Evolutionary conservation across 768 basidiomycete species (phyloP), one percentile per base, ranked within the genome.

Genomic region (Ephemerocybe angulata): DNA sequence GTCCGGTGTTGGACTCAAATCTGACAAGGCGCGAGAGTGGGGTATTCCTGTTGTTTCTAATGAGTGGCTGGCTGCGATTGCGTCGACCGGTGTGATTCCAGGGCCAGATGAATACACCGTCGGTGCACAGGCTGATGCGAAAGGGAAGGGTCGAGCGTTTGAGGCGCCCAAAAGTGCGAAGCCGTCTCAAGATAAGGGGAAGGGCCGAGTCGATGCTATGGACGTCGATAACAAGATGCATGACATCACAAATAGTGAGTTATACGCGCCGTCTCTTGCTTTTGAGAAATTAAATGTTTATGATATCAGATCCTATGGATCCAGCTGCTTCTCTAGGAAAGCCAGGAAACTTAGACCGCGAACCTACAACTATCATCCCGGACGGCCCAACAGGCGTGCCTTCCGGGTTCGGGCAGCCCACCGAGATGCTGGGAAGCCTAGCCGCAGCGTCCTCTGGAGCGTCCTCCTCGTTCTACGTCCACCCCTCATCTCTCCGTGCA

Each of bases 21-120:
- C 81, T 49, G 81, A 85, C 15, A 91, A 87, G 65, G 92, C 93
- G 2, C 63, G 67, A 35, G 83, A 90, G 64, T 96, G 94, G 93
- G 77, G 76, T 13, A 80, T 88, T 7, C 84, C 86, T 0, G 82
- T 90, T n/a, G 76, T 95, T 21, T 75, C 78, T 33, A 73, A 87
- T 66, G 72, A 71, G 8, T 97, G 93, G 92, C 64, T 97, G 17
- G 74, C 75, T 12, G 71, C 73, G 0, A 81, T 91, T 58, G 85
- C 79, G 8, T 65, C 62, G 25, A 76, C 69, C 0, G 90, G 88
- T 0, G 47, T 43, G 1, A 65, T 90, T 33, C 81, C 80, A 0
- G 25, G 50, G 1, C 59, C 67, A 3, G 56, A 69, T 10, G 64
- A 62, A 21, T 76, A 72, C 58, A 53, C 76, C 17, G 72, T 73